Base-by-base conservation (phyloP, 352 stramenopile species). In the Thraustotheca clavata region DNA sequence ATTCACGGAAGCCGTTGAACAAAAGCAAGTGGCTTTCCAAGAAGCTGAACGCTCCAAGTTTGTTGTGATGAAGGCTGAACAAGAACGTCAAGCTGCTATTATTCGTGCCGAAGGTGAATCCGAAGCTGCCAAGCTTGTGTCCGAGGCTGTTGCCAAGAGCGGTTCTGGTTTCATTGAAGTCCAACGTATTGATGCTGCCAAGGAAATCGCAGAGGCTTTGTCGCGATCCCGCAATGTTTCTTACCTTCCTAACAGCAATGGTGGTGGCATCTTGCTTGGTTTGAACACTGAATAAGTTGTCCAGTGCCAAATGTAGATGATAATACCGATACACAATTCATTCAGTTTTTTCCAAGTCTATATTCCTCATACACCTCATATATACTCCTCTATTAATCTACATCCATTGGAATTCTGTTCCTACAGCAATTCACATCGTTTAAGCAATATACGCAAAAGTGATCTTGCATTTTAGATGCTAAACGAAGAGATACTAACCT, bases 21-120 rank as follows among this genome's bases (percentile, higher is more conserved):
- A 92, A 63, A 99, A 99, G 87, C 97, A 99, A 80, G 97, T 99
- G 32, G 97, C 97, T 33, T 96, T 98, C 70, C 97, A 99, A 80
- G 96, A 99, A 54, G 97, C 97, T 16, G 97, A 99, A 77, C 94
- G 96, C 55, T 95, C 99, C 75, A 98, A 98, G 73, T 99, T 98
- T 72, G 88, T 99, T 18, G 97, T 99, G 50, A 88, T 94, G 71
- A 96, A 95, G 72, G 97, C 97, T n/a, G 97, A 99, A 70, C 97
- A 99, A 78, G 97, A 99, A 77, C 80, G 77, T 48, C 81, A 96
- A 73, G 89, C 90, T 20, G 72, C 84, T 36, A 91, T 97, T 67
- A 97, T 97, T 62, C 88, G 89, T 72, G 87, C 90, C 59, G 89
- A 97, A 73, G 97, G 97, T 84, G 97, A 99, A 79, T 98, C 97